phyloP scores from a whole-genome alignment of 805 yeast species.

The Sugiyamaella qingdaonensis region DNA sequence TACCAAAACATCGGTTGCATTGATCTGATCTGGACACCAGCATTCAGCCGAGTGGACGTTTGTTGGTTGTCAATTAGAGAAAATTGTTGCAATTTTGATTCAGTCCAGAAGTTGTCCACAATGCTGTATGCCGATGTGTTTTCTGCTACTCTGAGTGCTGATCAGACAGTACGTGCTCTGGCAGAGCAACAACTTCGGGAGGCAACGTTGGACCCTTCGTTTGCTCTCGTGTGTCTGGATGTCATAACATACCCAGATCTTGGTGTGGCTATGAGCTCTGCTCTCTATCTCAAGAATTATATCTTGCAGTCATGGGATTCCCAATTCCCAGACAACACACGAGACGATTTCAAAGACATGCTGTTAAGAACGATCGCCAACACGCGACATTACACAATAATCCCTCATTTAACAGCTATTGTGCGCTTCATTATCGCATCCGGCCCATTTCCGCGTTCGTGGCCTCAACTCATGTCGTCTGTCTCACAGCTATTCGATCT shows the following conservation, averaged over 20 bases:
- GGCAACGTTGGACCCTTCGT: slow-evolving; percentile 58
- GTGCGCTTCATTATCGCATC: slow-evolving; percentile 4
- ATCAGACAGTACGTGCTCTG: slow-evolving; percentile 52
- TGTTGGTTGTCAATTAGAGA: not conserved
- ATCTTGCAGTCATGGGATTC: slow-evolving; percentile 1
- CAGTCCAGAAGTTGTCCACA: not conserved
- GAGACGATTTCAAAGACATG: slow-evolving; percentile 4
- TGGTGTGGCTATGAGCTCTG: slow-evolving; percentile 54
- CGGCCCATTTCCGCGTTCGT: slow-evolving; percentile 9
- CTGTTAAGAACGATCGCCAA: slow-evolving; percentile 6
- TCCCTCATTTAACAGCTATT: slow-evolving; percentile 3
- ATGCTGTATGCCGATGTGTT: slow-evolving; percentile 2
- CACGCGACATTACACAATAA: not conserved
- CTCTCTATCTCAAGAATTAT: slow-evolving; percentile 75
- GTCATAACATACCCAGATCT: slow-evolving; percentile 51
- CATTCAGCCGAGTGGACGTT: not conserved
- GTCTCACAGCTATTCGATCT: not conserved
- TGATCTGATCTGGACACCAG: not conserved
- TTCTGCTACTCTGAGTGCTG: slow-evolving; percentile 60
- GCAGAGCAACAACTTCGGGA: slow-evolving; percentile 63
- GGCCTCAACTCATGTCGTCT: slow-evolving; percentile 13
- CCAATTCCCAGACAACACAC: not conserved
- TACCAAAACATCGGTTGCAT: not conserved
- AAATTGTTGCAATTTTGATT: not conserved
- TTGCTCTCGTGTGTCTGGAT: slow-evolving; percentile 74